phyloP scores from a whole-genome alignment of 1,284 basidiomycete species.

The Microbotryum intermedium region DNA sequence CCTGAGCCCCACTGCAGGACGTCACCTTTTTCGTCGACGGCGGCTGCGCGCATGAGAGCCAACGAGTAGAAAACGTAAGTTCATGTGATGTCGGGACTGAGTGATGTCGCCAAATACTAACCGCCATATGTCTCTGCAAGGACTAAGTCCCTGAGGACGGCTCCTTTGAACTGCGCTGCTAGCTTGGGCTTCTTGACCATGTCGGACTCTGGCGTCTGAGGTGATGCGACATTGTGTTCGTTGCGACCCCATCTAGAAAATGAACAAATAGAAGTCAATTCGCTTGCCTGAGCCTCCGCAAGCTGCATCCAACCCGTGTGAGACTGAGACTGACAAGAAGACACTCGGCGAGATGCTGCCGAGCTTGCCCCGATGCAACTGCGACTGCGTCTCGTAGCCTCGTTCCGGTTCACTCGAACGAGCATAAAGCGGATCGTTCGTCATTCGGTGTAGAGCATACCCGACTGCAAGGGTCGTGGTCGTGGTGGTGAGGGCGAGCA shows the following conservation, averaged over 20 bases:
- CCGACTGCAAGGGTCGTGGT: too few species aligned
- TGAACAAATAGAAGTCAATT: background rate
- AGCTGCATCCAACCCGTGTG: too few species aligned
- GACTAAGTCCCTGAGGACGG: slow-evolving; percentile 63
- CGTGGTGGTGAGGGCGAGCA: too few species aligned
- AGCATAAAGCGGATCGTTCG: too few species aligned
- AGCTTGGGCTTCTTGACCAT: slow-evolving; percentile 27
- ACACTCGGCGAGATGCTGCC: too few species aligned
- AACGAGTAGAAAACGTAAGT: background rate
- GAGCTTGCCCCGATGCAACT: too few species aligned
- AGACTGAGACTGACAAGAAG: too few species aligned
- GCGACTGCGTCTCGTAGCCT: too few species aligned
- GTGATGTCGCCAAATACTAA: background rate
- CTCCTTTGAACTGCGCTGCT: slow-evolving; percentile 9
- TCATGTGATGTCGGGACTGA: too few species aligned
- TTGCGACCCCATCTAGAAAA: slow-evolving; percentile 26
- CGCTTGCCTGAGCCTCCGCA: too few species aligned
- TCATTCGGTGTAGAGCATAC: too few species aligned
- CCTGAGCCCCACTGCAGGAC: slow-evolving; percentile 79
- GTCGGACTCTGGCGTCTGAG: slow-evolving; percentile 13
- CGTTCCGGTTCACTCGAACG: too few species aligned
- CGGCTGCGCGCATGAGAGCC: slow-evolving; percentile 45
- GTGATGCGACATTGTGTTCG: slow-evolving; percentile 21
- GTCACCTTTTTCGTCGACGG: slow-evolving; percentile 77
- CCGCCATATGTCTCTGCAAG: slow-evolving; percentile 59